Percentiles rank a stretch among this genome's conserved stretches.
Conservation (phyloP, 2,329 filamentous ascomycete species). For the Pseudopithomyces chartarum region DNA sequence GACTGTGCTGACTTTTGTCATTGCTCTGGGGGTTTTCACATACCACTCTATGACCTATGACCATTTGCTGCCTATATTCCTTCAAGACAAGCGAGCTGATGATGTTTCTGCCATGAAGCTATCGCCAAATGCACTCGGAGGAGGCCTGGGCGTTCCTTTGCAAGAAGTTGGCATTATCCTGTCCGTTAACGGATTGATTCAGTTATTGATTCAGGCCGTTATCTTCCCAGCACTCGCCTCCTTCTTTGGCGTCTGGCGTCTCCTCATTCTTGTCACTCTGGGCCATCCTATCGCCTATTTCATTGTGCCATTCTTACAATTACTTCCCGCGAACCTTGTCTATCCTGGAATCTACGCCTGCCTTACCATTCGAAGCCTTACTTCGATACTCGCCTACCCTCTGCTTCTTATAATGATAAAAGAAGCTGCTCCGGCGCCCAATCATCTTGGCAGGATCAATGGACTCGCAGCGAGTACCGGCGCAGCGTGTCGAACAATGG, state of each 20-base stretch:
- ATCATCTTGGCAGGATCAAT: constrained; percentile 71
- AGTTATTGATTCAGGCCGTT: constrained; percentile 73
- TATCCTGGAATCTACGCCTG: constrained; percentile 70
- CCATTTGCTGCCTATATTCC: constrained; percentile 88
- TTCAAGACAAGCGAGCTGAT: constrained; percentile 71
- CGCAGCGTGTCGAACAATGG: constrained; percentile 72
- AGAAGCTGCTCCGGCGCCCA: constrained; percentile 68
- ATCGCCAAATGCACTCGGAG: constrained; percentile 47
- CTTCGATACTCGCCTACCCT: constrained; percentile 71
- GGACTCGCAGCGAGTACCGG: constrained; percentile 73
- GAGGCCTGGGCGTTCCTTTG: constrained; percentile 69
- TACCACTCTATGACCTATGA: constrained; percentile 97
- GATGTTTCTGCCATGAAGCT: constrained; percentile 36
- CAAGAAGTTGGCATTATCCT: constrained; percentile 72
- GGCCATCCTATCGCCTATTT: constrained; percentile 72
- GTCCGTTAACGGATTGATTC: constrained; percentile 72
- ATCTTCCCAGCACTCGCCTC: constrained; percentile 70
- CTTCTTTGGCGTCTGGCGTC: constrained; percentile 68
- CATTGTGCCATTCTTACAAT: constrained; percentile 69
- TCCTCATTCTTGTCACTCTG: constrained; percentile 68
- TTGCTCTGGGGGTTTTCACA: constrained; percentile 87
- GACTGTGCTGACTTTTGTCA: constrained; percentile 74
- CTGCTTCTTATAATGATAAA: constrained; percentile 74
- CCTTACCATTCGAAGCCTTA: constrained; percentile 67
- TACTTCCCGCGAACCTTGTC: constrained; percentile 59